A percentile compares a stretch with the other conserved stretches of the same genome.
Conservation (phyloP, 2,329 filamentous ascomycete species). For the Aspergillus alliaceus region DNA sequence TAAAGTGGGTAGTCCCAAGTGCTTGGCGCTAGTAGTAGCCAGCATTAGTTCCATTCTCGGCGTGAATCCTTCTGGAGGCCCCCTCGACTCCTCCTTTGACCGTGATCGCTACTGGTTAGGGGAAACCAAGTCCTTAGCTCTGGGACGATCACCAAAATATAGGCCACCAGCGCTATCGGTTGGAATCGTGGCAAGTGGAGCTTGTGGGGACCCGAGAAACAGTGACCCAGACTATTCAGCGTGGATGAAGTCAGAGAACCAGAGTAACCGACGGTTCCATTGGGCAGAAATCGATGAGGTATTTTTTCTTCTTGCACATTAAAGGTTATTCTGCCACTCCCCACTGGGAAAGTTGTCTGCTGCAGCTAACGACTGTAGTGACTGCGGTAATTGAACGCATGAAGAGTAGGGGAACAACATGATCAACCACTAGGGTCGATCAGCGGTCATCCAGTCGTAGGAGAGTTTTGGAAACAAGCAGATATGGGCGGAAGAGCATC, state of each 20-base stretch:
- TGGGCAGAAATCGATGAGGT: constrained; percentile 8
- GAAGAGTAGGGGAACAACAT: constrained; percentile 2
- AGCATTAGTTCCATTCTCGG: constrained; percentile 11
- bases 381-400: not conserved
- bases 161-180: constrained; percentile 2
- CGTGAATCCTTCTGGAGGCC: constrained; percentile 12
- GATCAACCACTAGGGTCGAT: constrained; percentile 19
- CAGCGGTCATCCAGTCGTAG: not conserved
- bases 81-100: constrained; percentile 2
- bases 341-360: not conserved
- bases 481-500: not conserved
- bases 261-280: not conserved
- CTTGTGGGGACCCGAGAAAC: constrained; percentile 5
- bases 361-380: constrained; percentile 2
- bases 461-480: not conserved
- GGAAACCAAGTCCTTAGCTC: constrained; percentile 7
- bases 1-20: constrained; percentile 3
- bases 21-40: constrained; percentile 10
- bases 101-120: constrained; percentile 7
- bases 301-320: constrained; percentile 4
- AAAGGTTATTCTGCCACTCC: constrained; percentile 6
- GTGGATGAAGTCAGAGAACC: not conserved
- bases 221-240: constrained; percentile 1
- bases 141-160: constrained; percentile 4
- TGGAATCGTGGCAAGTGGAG: constrained; percentile 7